Base-by-base conservation (phyloP, 306 rosid genomes). In the Cucurbita argyrosperma region DNA sequence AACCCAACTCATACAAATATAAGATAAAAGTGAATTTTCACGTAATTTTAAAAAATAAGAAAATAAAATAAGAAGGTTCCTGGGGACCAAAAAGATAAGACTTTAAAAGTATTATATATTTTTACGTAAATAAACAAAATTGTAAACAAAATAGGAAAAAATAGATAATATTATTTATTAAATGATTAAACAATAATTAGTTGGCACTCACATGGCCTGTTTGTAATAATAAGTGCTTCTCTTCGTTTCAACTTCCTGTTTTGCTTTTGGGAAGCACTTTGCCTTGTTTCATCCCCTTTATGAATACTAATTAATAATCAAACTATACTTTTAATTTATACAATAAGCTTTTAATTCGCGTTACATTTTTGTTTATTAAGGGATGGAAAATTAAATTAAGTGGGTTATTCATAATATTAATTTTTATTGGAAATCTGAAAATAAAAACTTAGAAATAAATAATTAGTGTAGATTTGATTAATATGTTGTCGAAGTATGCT, bases 191-290 rank as follows among this genome's bases (percentile, higher is more conserved):
- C 51, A 23, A 72, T 19, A 66, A 66, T 66, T 78, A 77, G 96
- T 79, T 88, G 96, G 88, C 92, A 80, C 11, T 83, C 96, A 92
- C 96, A 85, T 92, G 96, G 76, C 38, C n/a, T 56, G 80, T 68
- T 57, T 84, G 87, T 84, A 81, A 81, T 79, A 80, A 50, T 50
- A 50, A 74, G 64, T 88, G 83, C 88, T 82, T 57, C 82, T 74
- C 77, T 75, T 75, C 77, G 81, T 71, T 84, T 56, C 4, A 8
- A 61, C 9, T 9, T 61, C 37, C 5, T 38, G 47, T 61, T 38
- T 81, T 61, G 87, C 82, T 76, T 80, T 70, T 67, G 69, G 94
- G 94, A 85, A 87, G 80, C 96, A 86, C 50, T 76, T 50, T 69
- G 75, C 77, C 62, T 60, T 71, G 73, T 83, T 74, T 79, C 74